Conservation (phyloP, 768 basidiomycete genomes). For the Pholiota conissans region DNA sequence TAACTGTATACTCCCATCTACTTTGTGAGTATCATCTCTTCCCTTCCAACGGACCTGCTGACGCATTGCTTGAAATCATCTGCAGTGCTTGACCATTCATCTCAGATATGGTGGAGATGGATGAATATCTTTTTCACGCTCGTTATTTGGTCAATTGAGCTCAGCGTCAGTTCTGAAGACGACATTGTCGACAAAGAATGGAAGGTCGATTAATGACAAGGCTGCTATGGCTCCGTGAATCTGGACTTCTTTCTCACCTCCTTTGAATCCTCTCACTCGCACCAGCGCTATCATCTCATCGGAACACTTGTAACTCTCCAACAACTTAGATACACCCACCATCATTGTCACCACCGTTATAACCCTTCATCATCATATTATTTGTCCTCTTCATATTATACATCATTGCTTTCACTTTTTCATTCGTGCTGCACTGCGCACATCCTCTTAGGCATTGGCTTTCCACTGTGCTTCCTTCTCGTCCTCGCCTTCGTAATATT, state of each 20-base stretch:
- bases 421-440: no score
- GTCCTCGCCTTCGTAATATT: constrained; percentile 74
- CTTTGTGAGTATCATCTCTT: constrained; percentile 51
- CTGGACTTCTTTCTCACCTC: background rate
- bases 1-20: constrained; percentile 86
- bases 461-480: constrained; percentile 73
- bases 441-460: constrained; percentile 48
- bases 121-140: constrained; percentile 88
- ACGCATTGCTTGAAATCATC: no score
- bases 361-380: no score
- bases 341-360: constrained; percentile 4
- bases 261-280: background rate
- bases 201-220: constrained; percentile 65
- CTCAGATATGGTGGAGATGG: constrained; percentile 95
- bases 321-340: background rate
- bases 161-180: constrained; percentile 76
- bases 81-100: constrained; percentile 81
- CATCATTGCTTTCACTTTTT: no score
- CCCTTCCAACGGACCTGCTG: no score
- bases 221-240: background rate
- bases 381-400: no score
- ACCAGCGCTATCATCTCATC: background rate
- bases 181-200: constrained; percentile 65
- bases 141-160: constrained; percentile 79
- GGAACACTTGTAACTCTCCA: background rate